These are phyloP conservation scores for Achaetomiella virescens DNA, from an alignment of 495 filamentous ascomycete genomes.

Conservation along the genomic window DNA sequence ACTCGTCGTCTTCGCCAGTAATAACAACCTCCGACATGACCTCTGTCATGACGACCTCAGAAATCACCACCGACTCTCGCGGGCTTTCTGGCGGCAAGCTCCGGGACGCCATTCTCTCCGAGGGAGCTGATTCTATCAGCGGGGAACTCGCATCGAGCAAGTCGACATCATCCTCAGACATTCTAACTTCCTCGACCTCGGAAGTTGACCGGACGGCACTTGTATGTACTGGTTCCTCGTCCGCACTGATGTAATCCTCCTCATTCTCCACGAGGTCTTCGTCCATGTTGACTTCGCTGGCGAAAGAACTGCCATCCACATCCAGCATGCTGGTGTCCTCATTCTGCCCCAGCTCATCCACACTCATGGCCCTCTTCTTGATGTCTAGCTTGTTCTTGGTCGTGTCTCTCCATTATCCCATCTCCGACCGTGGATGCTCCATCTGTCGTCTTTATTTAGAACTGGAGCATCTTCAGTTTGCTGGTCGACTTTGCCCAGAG, in stretches of 20 bases:
- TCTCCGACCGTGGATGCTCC: constrained; percentile 1
- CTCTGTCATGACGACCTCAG: background rate
- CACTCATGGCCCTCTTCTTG: constrained; percentile 3
- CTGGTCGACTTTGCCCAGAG: background rate
- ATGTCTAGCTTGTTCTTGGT: background rate
- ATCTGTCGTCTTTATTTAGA: background rate
- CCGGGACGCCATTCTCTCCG: background rate
- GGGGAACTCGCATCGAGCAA: constrained; percentile 5
- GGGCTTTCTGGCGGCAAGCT: background rate
- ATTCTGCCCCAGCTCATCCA: constrained; percentile 2
- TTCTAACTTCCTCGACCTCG: background rate
- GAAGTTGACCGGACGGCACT: background rate
- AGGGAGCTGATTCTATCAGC: background rate
- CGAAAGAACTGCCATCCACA: constrained; percentile 2
- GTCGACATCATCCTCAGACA: constrained; percentile 9
- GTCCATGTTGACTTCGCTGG: constrained; percentile 15
- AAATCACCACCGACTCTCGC: background rate
- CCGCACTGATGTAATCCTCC: constrained; percentile 8
- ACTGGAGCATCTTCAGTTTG: background rate
- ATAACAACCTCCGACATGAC: background rate
- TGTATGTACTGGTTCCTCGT: background rate
- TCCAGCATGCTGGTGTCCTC: constrained; percentile 1
- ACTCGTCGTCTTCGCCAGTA: background rate
- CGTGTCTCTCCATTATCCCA: constrained; percentile 5
- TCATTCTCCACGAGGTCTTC: constrained; percentile 9